Conservation (phyloP, 2,329 filamentous ascomycete species). For the Beauveria rudraprayagi region DNA sequence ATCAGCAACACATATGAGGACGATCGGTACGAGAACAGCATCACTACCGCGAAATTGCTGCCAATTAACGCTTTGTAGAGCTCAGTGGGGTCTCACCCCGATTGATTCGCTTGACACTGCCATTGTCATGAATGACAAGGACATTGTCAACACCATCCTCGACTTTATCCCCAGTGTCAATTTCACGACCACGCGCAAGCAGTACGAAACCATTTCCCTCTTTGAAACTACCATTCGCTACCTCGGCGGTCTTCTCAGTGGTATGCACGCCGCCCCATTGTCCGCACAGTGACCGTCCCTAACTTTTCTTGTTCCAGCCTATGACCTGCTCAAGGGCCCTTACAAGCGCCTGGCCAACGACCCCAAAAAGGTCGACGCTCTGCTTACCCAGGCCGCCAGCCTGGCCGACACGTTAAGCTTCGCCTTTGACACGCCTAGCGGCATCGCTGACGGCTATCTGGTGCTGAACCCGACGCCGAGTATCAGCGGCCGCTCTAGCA, state of each 20-base stretch:
- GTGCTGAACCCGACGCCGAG: constrained; percentile 42
- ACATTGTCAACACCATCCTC: constrained; percentile 63
- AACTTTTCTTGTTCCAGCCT: constrained; percentile 30
- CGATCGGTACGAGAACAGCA: constrained; percentile 48
- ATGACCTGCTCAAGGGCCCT: constrained; percentile 63
- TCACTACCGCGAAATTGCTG: background rate
- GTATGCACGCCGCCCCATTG: constrained; percentile 23
- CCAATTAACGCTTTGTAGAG: constrained; percentile 38
- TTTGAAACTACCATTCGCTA: constrained; percentile 93
- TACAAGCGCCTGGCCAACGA: constrained; percentile 39
- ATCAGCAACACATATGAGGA: constrained; percentile 57
- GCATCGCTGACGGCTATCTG: constrained; percentile 63
- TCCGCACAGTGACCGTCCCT: background rate
- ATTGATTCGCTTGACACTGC: constrained; percentile 76
- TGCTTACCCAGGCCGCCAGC: constrained; percentile 56
- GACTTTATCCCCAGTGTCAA: constrained; percentile 63
- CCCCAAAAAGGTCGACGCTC: constrained; percentile 39
- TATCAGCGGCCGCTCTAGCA: constrained; percentile 44
- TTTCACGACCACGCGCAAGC: constrained; percentile 49
- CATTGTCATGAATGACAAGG: constrained; percentile 62
- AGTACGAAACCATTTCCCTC: constrained; percentile 53
- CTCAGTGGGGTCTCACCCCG: constrained; percentile 77
- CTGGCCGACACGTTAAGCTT: constrained; percentile 65
- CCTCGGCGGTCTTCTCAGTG: constrained; percentile 70
- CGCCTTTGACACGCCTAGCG: constrained; percentile 64